A percentile compares a stretch with the other conserved stretches of the same genome.
phyloP scores from a whole-genome alignment of 1,284 basidiomycete genomes.

The Leucoagaricus sp. region DNA sequence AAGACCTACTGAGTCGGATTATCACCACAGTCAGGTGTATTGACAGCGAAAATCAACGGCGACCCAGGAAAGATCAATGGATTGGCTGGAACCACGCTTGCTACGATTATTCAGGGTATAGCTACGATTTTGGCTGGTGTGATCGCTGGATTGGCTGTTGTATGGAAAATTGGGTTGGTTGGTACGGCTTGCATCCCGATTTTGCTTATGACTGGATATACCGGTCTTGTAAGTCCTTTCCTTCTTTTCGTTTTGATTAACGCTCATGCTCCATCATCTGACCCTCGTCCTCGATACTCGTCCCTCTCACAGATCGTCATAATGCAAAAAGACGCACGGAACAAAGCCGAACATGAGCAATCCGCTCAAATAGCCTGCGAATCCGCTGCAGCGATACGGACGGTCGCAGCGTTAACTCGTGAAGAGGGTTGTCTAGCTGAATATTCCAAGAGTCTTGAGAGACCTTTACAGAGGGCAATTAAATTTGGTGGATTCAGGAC shows the following conservation, averaged over 20 bases:
- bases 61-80: constrained; percentile 90
- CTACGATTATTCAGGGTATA: constrained; percentile 77
- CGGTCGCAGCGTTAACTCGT: constrained; percentile 85
- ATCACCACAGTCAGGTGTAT: constrained; percentile 60
- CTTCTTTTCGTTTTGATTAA: no score
- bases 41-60: constrained; percentile 80
- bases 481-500: constrained; percentile 67
- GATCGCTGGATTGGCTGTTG: constrained; percentile 74
- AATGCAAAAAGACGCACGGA: constrained; percentile 81
- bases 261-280: no score
- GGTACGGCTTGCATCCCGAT: constrained; percentile 82
- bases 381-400: constrained; percentile 88
- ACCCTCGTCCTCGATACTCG: no score
- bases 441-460: constrained; percentile 72
- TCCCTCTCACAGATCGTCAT: constrained; percentile 50
- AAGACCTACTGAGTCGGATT: no score
- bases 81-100: constrained; percentile 84
- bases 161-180: constrained; percentile 76
- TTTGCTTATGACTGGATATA: constrained; percentile 79
- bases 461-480: constrained; percentile 68
- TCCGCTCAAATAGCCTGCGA: constrained; percentile 90
- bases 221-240: no score
- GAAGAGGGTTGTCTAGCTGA: constrained; percentile 72
- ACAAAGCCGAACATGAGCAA: constrained; percentile 78
- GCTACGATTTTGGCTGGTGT: constrained; percentile 74